Base-by-base conservation (phyloP, 2,329 filamentous ascomycete genomes). In the Cryoendolithus antarcticus region DNA sequence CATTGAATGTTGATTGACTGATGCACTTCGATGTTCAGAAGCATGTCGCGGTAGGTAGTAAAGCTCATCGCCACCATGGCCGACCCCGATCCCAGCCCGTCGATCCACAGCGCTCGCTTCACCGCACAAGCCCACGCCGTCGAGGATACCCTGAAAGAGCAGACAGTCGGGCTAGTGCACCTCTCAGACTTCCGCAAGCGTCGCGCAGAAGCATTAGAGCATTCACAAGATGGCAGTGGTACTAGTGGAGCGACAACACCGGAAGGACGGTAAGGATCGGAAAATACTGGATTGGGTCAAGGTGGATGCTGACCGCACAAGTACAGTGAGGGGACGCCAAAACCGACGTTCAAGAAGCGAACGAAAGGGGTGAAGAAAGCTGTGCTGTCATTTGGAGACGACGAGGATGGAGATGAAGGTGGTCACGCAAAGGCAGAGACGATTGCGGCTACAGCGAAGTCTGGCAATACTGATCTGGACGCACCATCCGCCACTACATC, bases 181-280 rank as follows among this genome's bases (percentile, higher is more conserved):
- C 78, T 95, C 32, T 86, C 84, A 48, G 91, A 96, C 58, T 96
- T 93, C 61, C 86, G 89, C 62, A 96, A 98, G 66, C 80, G 91
- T 43, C 85, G 89, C 61, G 88, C 86, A 51, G 86, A 95, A 62
- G 85, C 88, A n/a, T 69, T 94, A 35, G 89, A 95, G 60, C 80
- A 85, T 57, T 76, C 82, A 53, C 85, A 91, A 54, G 49, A 51
- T 38, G 44, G 38, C 3, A 40, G 46, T 12, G 34, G 80, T 76
- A 9, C 77, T 79, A 54, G 81, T 38, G 67, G 72, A 39, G 63
- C 66, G 27, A 66, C 61, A 32, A 75, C 72, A 30, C 70, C 72
- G 30, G 61, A 64, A 33, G 75, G 77, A 59, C 70, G 74, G 77
- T 82, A 68, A 69, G 71, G 61, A 40, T 42, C 4, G n/a, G n/a